Base-by-base conservation (phyloP, 768 basidiomycete species). In the Kwoniella pini region DNA sequence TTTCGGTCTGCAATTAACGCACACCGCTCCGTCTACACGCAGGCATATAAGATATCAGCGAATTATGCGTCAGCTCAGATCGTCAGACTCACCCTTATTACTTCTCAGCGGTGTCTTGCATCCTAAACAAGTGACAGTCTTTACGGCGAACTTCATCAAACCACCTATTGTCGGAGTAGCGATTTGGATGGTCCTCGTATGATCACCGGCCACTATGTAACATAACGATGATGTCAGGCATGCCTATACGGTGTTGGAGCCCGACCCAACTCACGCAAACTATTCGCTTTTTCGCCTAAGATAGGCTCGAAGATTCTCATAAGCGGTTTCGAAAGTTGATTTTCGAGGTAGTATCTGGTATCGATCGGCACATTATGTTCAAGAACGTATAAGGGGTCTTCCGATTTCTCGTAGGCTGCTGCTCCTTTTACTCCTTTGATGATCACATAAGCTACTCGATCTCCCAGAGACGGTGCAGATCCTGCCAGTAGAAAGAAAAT, bases 271-370 rank as follows among this genome's bases (percentile, higher is more conserved):
- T 71, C 68, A 94, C 93, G 80, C 21, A 99, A 79, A 5, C 88
- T 89, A 19, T 83, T 81, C 4, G 95, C 91, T 69, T 90, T 93
- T 39, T 94, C 93, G 0, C 95, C 95, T 12, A 98, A 80, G 70
- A 99, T 92, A 13, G 96, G 96, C 76, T 99, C 96, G 76, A 99
- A 98, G 65, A 99, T 99, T 62, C 96, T 84, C 87, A 98, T 85
- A 1, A 99, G 82, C 7, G 96, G 96, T 76, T 98, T 98, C 0
- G 93, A 91, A 0, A 99, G 85, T 75, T 99, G 96, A 71, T 98
- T 97, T 59, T 99, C 95, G 48, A 99, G 85, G 75, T 98, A 99
- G 78, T 99, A 97, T 72, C 90, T 88, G 4, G 96, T 98, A 74
- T 99, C 96, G 63, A 99, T 94, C 0, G 96, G 96, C 42, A 99